These are phyloP conservation scores for Hypoxylon sp. DNA, from an alignment of 2,329 filamentous ascomycete species.

Conservation along the genomic window DNA sequence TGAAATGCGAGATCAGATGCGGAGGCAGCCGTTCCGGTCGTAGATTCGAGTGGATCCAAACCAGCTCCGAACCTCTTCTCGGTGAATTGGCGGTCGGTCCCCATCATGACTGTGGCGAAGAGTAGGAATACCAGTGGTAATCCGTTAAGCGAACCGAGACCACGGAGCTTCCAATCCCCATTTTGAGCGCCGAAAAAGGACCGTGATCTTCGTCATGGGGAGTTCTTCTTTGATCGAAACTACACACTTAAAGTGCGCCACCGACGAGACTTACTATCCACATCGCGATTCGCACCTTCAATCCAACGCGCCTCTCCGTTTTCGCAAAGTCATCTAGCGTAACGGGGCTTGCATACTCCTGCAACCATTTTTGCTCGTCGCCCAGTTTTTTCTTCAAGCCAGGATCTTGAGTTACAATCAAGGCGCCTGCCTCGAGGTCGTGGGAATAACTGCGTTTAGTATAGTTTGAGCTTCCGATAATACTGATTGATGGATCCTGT, in stretches of 20 bases:
- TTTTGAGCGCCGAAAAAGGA: slow-evolving; percentile 4
- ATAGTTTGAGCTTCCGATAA: slow-evolving; percentile 94
- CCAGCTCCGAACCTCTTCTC: slow-evolving; percentile 8
- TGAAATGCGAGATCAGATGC: slow-evolving; percentile 36
- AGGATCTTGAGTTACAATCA: slow-evolving; percentile 83
- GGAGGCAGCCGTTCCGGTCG: slow-evolving; percentile 33
- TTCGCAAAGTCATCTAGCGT: slow-evolving; percentile 81
- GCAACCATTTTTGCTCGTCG: slow-evolving; percentile 81
- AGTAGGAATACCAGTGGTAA: not conserved
- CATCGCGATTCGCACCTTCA: slow-evolving; percentile 89
- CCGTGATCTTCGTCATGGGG: slow-evolving; percentile 8
- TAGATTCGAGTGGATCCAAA: slow-evolving; percentile 9
- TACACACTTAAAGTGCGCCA: slow-evolving; percentile 80
- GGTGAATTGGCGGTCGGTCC: not conserved
- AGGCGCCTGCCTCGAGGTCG: slow-evolving; percentile 87
- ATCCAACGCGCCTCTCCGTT: slow-evolving; percentile 82
- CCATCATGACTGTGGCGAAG: not conserved
- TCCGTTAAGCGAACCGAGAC: slow-evolving; percentile 4
- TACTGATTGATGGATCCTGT: slow-evolving; percentile 74
- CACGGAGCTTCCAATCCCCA: slow-evolving; percentile 6
- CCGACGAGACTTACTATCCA: slow-evolving; percentile 89
- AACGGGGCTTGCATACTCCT: slow-evolving; percentile 74
- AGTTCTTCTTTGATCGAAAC: not conserved
- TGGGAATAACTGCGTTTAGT: slow-evolving; percentile 92
- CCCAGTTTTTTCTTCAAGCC: slow-evolving; percentile 76